Evolutionary conservation across 1,284 basidiomycete species (phyloP).

Genomic region (Apiotrichum akiyoshidainum): DNA sequence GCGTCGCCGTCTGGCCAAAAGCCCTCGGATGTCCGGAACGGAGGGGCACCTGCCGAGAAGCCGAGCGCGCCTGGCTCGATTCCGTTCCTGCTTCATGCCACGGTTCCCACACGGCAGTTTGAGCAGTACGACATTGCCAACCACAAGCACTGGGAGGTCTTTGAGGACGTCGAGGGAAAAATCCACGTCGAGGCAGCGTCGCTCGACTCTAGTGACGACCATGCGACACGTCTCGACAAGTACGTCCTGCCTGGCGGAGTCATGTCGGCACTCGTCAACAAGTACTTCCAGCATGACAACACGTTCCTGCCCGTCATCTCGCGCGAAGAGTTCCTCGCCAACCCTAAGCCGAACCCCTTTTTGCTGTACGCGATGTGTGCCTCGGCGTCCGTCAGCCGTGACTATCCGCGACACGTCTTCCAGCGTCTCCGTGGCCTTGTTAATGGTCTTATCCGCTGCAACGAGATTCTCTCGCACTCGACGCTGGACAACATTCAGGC

Average conservation of each 20-base stretch:
- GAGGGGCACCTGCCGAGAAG: constrained; percentile 3
- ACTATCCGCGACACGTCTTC: constrained; percentile 77
- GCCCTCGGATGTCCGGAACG: background rate
- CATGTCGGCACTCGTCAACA: constrained; percentile 79
- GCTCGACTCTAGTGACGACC: constrained; percentile 41
- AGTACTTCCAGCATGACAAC: constrained; percentile 80
- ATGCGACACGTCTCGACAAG: constrained; percentile 26
- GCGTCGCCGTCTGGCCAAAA: background rate
- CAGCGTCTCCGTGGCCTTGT: constrained; percentile 78
- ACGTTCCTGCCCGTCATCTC: constrained; percentile 85
- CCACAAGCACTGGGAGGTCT: constrained; percentile 78
- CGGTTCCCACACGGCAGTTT: constrained; percentile 75
- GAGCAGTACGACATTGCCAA: constrained; percentile 82
- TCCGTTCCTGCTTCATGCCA: constrained; percentile 81
- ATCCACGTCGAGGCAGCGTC: constrained; percentile 77
- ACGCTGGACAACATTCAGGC: constrained; percentile 85
- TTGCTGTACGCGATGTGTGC: constrained; percentile 90
- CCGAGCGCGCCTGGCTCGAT: constrained; percentile 52
- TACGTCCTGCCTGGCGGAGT: constrained; percentile 61
- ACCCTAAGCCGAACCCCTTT: constrained; percentile 53
- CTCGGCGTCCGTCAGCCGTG: constrained; percentile 77
- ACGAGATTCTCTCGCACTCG: constrained; percentile 84
- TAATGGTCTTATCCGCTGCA: constrained; percentile 78
- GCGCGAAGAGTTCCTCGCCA: constrained; percentile 74
- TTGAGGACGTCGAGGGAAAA: constrained; percentile 73